Evolutionary conservation across 2,329 filamentous ascomycete species (phyloP), one percentile per base, ranked within the genome.

Genomic region (Trichophyton equinum): DNA sequence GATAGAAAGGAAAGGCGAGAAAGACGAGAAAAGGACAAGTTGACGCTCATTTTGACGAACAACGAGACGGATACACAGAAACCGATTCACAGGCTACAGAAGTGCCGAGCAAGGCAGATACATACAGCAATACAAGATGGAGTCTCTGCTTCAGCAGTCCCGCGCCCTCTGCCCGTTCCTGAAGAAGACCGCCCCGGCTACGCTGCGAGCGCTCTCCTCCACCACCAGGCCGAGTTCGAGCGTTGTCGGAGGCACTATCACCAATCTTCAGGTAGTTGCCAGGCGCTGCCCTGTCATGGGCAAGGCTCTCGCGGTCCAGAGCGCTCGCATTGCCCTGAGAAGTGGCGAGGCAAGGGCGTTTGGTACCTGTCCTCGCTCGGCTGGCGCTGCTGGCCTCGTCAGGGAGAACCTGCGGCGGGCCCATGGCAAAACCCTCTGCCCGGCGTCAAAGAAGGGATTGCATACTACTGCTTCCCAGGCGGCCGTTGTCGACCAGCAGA

Each of bases 241-340:
- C 59, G 87, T 86, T 61, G 88, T 91, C 70, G 92, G 91, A 67
- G 90, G 91, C 70, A 90, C 89, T 76, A 96, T 97, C 85, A 96
- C 91, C 71, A 97, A 96, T 78, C 82, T 99, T 70, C 94, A 97
- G 80, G 85, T 94, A 67, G 85, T 95, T 71, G 94, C 90, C 70
- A 87, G 91, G 72, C 90, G 92, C 75, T 99, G 94, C 82, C 94
- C 94, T 62, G 87, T 99, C 75, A 99, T 99, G 94, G 92, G 91
- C 75, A 95, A 96, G 82, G 94, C 94, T 47, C 84, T 99, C 74
- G 88, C 90, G 64, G 86, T 96, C 44, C 92, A 96, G 81, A 77
- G 75, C 64, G 72, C 76, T 53, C 73, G 75, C 56, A 67, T 77
- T 62, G 70, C 69, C 25, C 42, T 59, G 11, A 66, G 66, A 57